Conservation (phyloP, 257 asterid species). For the Verbascum thapsus region DNA sequence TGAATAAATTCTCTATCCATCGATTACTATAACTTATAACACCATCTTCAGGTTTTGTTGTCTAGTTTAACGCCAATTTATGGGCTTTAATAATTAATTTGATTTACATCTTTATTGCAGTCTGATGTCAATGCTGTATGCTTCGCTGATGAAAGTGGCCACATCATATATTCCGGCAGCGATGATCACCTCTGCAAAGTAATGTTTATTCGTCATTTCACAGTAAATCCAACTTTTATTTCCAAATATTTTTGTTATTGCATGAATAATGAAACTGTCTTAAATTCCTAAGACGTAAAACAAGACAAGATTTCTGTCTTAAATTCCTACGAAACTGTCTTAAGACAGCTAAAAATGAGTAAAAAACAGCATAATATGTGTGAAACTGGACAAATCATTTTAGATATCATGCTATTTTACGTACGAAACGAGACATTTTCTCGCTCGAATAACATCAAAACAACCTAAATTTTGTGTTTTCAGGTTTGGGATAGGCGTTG, state of each 20-base stretch:
- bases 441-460: neutral
- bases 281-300: neutral
- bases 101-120: slow-evolving; percentile 51
- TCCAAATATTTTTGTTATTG: neutral
- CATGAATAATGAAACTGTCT: neutral
- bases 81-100: slow-evolving; percentile 20
- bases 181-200: slow-evolving; percentile 95
- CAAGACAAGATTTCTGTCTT: too few relatives aligned
- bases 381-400: too few relatives aligned
- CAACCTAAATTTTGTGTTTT: slow-evolving; percentile 19
- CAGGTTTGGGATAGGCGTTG: slow-evolving; percentile 99
- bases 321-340: too few relatives aligned
- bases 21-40: too few relatives aligned
- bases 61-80: too few relatives aligned
- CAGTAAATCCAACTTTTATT: neutral
- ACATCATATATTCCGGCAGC: slow-evolving; percentile 94
- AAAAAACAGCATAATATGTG: too few relatives aligned
- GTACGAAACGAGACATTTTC: neutral
- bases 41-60: too few relatives aligned
- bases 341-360: too few relatives aligned
- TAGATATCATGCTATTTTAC: neutral
- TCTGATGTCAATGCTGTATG: slow-evolving; percentile 96
- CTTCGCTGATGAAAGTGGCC: slow-evolving; percentile 95
- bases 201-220: slow-evolving; percentile 29
- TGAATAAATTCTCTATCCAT: too few relatives aligned